Evolutionary conservation across 805 yeast genomes (phyloP).

Genomic region (Pichia rugopelliculosa): DNA sequence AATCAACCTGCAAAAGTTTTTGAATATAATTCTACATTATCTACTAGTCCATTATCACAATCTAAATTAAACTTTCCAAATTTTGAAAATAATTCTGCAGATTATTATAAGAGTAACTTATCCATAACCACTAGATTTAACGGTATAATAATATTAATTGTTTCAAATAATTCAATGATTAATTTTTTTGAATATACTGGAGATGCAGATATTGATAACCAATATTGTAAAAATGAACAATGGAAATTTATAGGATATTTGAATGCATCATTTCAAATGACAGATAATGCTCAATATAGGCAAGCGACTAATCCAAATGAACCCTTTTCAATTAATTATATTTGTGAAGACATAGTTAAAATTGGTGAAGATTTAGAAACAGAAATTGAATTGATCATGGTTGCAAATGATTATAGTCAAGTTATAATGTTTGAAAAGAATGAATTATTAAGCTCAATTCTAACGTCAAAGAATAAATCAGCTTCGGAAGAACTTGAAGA

Average conservation of each 20-base stretch:
- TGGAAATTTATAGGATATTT: neutral
- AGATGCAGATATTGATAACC: neutral
- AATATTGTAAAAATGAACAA: neutral
- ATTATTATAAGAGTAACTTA: slow-evolving; percentile 1
- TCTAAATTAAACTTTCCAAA: neutral
- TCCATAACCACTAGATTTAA: neutral
- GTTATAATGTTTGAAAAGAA: neutral
- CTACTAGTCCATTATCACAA: neutral
- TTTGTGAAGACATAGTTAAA: neutral
- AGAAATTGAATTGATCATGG: neutral
- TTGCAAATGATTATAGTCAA: slow-evolving; percentile 5
- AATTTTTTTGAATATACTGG: neutral
- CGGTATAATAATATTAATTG: neutral
- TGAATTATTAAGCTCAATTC: neutral
- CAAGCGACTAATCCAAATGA: neutral
- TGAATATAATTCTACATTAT: neutral
- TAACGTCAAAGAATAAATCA: neutral
- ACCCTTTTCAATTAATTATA: slow-evolving; percentile 1
- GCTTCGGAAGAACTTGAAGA: neutral
- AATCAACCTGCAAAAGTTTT: slow-evolving; percentile 4
- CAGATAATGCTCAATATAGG: neutral
- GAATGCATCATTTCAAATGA: neutral
- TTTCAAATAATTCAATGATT: neutral
- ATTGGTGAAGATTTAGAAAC: neutral
- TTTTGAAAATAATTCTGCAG: neutral